Percentiles rank a stretch among this genome's conserved stretches.
These are phyloP conservation scores for Cyathus pygmaeus DNA, from an alignment of 1,284 basidiomycete species.

Conservation along the genomic window DNA sequence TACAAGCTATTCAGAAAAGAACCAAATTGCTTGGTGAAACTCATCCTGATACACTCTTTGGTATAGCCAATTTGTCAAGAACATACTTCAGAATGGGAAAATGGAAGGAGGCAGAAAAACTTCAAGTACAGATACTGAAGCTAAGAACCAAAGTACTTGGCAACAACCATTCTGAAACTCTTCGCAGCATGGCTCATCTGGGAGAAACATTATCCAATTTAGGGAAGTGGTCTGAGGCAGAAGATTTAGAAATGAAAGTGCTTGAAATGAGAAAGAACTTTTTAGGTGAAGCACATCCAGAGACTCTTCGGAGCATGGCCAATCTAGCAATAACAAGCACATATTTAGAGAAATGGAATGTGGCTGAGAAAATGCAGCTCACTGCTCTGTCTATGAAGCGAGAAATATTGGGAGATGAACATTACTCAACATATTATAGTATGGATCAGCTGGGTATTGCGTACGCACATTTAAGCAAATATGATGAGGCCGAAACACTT, in stretches of 20 bases:
- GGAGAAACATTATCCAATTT: constrained; percentile 6
- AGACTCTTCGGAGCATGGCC: constrained; percentile 1
- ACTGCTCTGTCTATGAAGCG: too few relatives aligned
- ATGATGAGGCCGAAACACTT: too few relatives aligned
- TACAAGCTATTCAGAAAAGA: neutral
- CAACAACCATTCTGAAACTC: constrained; percentile 5
- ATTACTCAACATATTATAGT: too few relatives aligned
- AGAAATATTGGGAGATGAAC: too few relatives aligned
- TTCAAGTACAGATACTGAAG: neutral
- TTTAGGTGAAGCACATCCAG: too few relatives aligned
- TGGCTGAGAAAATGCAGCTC: too few relatives aligned
- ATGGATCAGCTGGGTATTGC: too few relatives aligned
- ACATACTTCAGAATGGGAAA: neutral
- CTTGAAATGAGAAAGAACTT: too few relatives aligned
- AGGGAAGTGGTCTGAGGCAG: neutral
- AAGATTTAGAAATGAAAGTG: constrained; percentile 1
- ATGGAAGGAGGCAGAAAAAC: neutral
- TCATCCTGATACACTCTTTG: constrained; percentile 1
- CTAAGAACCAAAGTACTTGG: constrained; percentile 2
- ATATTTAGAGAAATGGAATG: too few relatives aligned
- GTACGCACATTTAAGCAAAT: too few relatives aligned
- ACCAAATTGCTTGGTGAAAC: neutral
- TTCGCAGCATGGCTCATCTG: constrained; percentile 4
- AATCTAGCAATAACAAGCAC: too few relatives aligned
- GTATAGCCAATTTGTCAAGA: neutral